These are phyloP conservation scores for Pythium chondricola DNA, from an alignment of 352 stramenopile genomes.

Conservation along the genomic window DNA sequence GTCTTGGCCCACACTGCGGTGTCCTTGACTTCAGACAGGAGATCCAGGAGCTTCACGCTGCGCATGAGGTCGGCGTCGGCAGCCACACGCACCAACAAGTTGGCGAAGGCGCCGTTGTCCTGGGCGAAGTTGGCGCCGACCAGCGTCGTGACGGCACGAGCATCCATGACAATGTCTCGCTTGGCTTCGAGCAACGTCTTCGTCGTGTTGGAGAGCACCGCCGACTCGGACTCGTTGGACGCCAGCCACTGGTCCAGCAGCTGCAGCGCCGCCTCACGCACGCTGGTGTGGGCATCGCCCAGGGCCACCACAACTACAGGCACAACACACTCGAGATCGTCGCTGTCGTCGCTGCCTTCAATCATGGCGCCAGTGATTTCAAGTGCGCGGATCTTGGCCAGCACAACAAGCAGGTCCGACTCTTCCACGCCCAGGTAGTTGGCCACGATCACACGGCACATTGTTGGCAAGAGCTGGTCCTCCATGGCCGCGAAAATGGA, in stretches of 20 bases:
- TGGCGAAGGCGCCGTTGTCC: slow-evolving; percentile 4
- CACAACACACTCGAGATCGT: slow-evolving; percentile 42
- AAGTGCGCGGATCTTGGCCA: slow-evolving; percentile 55
- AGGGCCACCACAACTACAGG: slow-evolving; percentile 66
- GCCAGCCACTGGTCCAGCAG: slow-evolving; percentile 55
- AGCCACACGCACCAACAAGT: slow-evolving; percentile 23
- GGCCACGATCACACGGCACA: slow-evolving; percentile 42
- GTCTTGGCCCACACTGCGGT: slow-evolving; percentile 58
- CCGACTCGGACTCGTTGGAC: slow-evolving; percentile 14
- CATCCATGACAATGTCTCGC: slow-evolving; percentile 76
- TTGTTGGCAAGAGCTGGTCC: slow-evolving; percentile 50
- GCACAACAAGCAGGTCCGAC: slow-evolving; percentile 27
- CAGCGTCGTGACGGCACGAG: slow-evolving; percentile 39
- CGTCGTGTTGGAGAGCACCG: slow-evolving; percentile 25
- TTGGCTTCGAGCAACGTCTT: slow-evolving; percentile 54
- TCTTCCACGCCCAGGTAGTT: slow-evolving; percentile 20
- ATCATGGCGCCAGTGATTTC: slow-evolving; percentile 66
- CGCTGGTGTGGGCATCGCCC: slow-evolving; percentile 28
- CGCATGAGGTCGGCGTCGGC: slow-evolving; percentile 34
- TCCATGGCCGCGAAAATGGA: slow-evolving; percentile 41
- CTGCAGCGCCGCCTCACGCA: slow-evolving; percentile 54
- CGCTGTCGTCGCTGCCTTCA: slow-evolving; percentile 39
- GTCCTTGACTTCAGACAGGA: slow-evolving; percentile 49
- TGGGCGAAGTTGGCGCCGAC: slow-evolving; percentile 37
- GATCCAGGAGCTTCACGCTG: slow-evolving; percentile 51